Evolutionary conservation across 1,284 basidiomycete species (phyloP).

Genomic region (Thelephora terrestris): DNA sequence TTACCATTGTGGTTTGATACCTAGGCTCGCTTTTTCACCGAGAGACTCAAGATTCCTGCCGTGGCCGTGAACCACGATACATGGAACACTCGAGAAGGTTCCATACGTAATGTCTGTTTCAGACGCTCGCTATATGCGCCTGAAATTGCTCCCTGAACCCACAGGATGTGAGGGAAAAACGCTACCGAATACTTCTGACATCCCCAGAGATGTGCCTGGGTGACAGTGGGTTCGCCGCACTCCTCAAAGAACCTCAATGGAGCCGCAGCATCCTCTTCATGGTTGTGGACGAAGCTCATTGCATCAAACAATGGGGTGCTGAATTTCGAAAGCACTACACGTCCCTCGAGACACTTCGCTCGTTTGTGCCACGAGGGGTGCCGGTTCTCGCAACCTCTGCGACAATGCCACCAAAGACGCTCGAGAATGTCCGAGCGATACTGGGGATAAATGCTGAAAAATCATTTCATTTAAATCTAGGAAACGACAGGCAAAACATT

Average conservation of each 20-base stretch:
- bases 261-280: too few species aligned
- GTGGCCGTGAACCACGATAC: too few species aligned
- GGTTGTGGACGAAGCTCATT: slow-evolving; percentile 24
- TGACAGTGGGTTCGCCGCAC: slow-evolving; percentile 18
- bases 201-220: slow-evolving; percentile 28
- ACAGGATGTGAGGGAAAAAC: slow-evolving; percentile 15
- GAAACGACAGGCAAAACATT: too few species aligned
- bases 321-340: slow-evolving; percentile 15
- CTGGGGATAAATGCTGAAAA: slow-evolving; percentile 2
- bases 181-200: slow-evolving; percentile 20
- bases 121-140: too few species aligned
- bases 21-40: too few species aligned
- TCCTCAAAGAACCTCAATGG: not conserved
- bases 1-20: too few species aligned
- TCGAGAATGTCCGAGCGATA: slow-evolving; percentile 5
- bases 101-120: too few species aligned
- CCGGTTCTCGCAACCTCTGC: slow-evolving; percentile 15
- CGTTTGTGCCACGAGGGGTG: slow-evolving; percentile 7
- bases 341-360: slow-evolving; percentile 10
- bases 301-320: slow-evolving; percentile 19
- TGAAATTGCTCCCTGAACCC: not conserved
- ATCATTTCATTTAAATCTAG: too few species aligned
- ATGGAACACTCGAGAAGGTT: too few species aligned
- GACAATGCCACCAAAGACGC: slow-evolving; percentile 10
- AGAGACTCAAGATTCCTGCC: too few species aligned